Evolutionary conservation across 164 flowering plant genomes (phyloP), one percentile per base, ranked within the genome.

Genomic region (Paratinospora sagittata): DNA sequence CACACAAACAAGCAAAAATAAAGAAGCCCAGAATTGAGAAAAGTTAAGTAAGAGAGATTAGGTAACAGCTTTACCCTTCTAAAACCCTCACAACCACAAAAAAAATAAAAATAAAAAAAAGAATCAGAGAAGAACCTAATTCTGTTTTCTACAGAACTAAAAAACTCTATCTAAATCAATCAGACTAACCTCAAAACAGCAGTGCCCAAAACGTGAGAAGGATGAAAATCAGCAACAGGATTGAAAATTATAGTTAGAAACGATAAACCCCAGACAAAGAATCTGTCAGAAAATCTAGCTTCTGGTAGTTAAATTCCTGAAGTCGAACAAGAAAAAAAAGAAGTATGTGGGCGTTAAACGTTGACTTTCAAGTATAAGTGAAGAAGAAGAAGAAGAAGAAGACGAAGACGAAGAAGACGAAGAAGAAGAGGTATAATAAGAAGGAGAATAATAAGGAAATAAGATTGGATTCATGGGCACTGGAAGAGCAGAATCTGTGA

Each of bases 201-300:
- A 78, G 72, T 74, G 17, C 75, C 78, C 57, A 81, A 65, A 75
- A 68, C 69, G 69, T 62, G 66, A 65, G 70, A 73, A 34, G 16
- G 30, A 27, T 17, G 26, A 67, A 76, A 68, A 47, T 47, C 39
- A 69, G 8, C 27, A 74, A 41, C 58, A 75, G 71, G 79, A 77
- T 81, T 82, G 80, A 57, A 72, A 75, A 65, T 72, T 73, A 61
- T 65, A 1, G 27, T 27, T 24, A 55, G 23, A 41, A 60, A 73
- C 68, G 55, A 65, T 24, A 13, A 73, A 72, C 70, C 72, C 77
- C 72, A 75, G 2, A 67, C 61, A 63, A 71, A 73, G 70, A 81
- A 82, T 73, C 81, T 74, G 73, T 66, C 76, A 75, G 27, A 62
- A 72, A 72, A 75, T 65, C 78, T 69, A 75, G 78, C 23, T 47